Conservation (phyloP, 176 grass and related monocot genomes). For the Raddia guianensis region DNA sequence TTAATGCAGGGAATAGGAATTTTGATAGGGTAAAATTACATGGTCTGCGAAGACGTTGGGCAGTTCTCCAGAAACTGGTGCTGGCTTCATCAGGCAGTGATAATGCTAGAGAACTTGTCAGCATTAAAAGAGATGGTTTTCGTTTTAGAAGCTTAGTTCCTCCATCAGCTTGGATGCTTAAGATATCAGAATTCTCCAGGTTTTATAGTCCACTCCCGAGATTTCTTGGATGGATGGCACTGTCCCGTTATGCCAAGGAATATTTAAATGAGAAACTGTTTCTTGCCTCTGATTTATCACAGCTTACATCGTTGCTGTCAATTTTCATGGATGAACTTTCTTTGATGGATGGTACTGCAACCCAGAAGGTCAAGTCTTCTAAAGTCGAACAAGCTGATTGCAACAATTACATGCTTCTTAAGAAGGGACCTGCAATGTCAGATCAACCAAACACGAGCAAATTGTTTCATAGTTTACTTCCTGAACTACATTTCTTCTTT, state of each 20-base stretch:
- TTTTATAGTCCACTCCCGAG: slow-evolving; percentile 68
- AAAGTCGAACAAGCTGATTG: slow-evolving; percentile 44
- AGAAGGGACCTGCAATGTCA: slow-evolving; percentile 44
- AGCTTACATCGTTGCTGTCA: slow-evolving; percentile 83
- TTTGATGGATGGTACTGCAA: slow-evolving; percentile 62
- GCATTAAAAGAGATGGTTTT: slow-evolving; percentile 58
- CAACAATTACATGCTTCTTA: slow-evolving; percentile 44
- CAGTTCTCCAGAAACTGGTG: slow-evolving; percentile 82
- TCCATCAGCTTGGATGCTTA: slow-evolving; percentile 81
- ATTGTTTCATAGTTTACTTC: slow-evolving; percentile 65
- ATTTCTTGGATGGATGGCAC: slow-evolving; percentile 93
- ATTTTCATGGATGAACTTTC: slow-evolving; percentile 84
- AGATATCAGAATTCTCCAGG: slow-evolving; percentile 70
- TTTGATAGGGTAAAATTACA: slow-evolving; percentile 70
- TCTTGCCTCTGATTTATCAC: slow-evolving; percentile 94
- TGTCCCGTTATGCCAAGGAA: slow-evolving; percentile 84
- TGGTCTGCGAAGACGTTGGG: slow-evolving; percentile 70
- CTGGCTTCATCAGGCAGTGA: slow-evolving; percentile 78
- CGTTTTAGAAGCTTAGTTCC: slow-evolving; percentile 83
- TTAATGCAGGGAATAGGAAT: slow-evolving; percentile 54
- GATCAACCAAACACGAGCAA: slow-evolving; percentile 40
- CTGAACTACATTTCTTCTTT: slow-evolving; percentile 83
- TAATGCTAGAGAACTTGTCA: slow-evolving; percentile 53
- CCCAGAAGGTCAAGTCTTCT: slow-evolving; percentile 47
- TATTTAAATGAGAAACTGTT: slow-evolving; percentile 68